A percentile compares a stretch with the other conserved stretches of the same genome.
These are phyloP conservation scores for Boletellus ananas DNA, from an alignment of 768 basidiomycete genomes.

Conservation along the genomic window DNA sequence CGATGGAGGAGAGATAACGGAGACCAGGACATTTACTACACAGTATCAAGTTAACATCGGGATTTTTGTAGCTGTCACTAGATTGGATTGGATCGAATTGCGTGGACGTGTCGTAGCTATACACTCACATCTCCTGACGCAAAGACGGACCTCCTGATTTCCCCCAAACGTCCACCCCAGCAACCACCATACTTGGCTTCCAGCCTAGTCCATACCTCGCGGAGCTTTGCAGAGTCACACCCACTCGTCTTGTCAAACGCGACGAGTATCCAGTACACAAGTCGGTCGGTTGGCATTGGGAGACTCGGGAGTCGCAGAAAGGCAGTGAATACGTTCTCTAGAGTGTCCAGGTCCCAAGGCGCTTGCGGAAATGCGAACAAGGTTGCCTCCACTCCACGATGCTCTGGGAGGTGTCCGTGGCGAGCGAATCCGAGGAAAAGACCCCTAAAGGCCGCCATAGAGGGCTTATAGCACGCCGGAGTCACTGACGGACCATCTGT, in stretches of 20 bases:
- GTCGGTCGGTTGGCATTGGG: constrained; percentile 40
- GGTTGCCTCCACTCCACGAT: neutral
- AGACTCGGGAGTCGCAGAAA: constrained; percentile 57
- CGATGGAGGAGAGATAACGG: constrained; percentile 63
- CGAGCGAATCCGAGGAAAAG: constrained; percentile 74
- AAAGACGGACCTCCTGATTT: constrained; percentile 43
- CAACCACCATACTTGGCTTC: constrained; percentile 49
- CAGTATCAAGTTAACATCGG: neutral
- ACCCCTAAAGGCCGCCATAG: constrained; percentile 57
- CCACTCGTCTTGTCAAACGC: constrained; percentile 62
- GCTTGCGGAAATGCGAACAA: constrained; percentile 9
- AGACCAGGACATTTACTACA: constrained; percentile 30
- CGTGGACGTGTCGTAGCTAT: neutral
- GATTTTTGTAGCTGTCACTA: constrained; percentile 8
- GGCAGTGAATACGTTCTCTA: constrained; percentile 53
- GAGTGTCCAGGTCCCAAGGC: constrained; percentile 55
- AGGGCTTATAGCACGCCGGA: constrained; percentile 38
- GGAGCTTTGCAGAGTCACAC: constrained; percentile 46
- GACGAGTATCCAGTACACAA: constrained; percentile 64
- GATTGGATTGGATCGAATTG: constrained; percentile 3
- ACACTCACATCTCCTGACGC: neutral
- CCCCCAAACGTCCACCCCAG: constrained; percentile 42
- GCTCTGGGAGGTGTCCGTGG: constrained; percentile 40
- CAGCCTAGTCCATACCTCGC: constrained; percentile 53
- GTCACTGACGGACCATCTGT: constrained; percentile 25